Percentiles rank a stretch among this genome's conserved stretches.
These are phyloP conservation scores for Colletotrichum musicola DNA, from an alignment of 2,329 filamentous ascomycete species.

Conservation along the genomic window DNA sequence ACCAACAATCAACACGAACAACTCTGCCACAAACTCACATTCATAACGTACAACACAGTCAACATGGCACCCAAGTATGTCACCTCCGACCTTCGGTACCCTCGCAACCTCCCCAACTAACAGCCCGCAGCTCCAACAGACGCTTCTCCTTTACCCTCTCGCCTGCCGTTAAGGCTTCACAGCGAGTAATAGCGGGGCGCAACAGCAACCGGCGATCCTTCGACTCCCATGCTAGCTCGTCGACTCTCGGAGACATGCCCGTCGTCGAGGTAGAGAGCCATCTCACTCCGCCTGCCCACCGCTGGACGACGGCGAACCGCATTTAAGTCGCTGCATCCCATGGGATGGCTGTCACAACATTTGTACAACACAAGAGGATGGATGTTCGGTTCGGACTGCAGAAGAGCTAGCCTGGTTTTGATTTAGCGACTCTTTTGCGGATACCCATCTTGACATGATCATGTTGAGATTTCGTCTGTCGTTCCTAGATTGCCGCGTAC, in stretches of 20 bases:
- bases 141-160: slow-evolving; percentile 31
- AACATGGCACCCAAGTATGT: slow-evolving; percentile 32
- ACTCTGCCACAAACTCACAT: background rate
- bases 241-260: slow-evolving; percentile 26
- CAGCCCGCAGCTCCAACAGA: slow-evolving; percentile 14
- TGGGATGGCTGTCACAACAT: background rate
- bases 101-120: background rate
- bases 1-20: background rate
- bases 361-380: background rate
- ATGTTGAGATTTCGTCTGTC: background rate
- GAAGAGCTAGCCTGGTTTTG: background rate
- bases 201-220: slow-evolving; percentile 22
- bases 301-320: slow-evolving; percentile 29
- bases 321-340: background rate
- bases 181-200: slow-evolving; percentile 21
- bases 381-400: background rate
- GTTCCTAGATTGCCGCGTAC: no score
- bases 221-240: slow-evolving; percentile 31
- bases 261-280: slow-evolving; percentile 30
- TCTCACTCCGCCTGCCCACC: slow-evolving; percentile 21
- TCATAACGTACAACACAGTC: background rate
- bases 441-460: background rate
- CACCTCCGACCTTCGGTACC: no score
- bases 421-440: background rate
- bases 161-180: slow-evolving; percentile 28